Conservation (phyloP, 306 rosid genomes). For the Parietaria judaica region DNA sequence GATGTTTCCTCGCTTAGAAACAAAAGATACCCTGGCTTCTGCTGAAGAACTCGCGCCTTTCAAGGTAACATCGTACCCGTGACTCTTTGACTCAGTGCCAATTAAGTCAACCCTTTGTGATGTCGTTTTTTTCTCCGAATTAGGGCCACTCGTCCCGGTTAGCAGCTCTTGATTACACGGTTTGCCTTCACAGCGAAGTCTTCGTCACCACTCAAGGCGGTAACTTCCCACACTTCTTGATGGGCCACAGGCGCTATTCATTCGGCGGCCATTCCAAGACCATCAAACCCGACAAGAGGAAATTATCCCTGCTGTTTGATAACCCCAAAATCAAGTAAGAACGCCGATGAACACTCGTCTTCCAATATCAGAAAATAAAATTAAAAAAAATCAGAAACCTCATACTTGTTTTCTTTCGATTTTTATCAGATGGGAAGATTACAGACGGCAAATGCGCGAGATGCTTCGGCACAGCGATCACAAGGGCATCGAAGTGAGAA, state of each 20-base stretch:
- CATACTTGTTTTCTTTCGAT: neutral
- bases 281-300: conserved; percentile 88
- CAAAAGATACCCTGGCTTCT: conserved; percentile 70
- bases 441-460: conserved; percentile 56
- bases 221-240: conserved; percentile 95
- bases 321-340: conserved; percentile 64
- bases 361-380: neutral
- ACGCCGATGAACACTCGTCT: neutral
- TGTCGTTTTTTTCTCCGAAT: conserved; percentile 29
- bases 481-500: conserved; percentile 71
- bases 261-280: conserved; percentile 90
- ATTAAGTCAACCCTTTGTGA: conserved; percentile 15
- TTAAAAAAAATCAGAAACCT: neutral
- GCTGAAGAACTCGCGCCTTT: conserved; percentile 80
- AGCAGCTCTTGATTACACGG: conserved; percentile 97
- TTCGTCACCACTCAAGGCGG: conserved; percentile 98
- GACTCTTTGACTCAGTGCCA: neutral
- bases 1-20: conserved; percentile 88
- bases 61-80: conserved; percentile 36
- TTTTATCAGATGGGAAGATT: conserved; percentile 60
- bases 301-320: conserved; percentile 60
- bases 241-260: conserved; percentile 81
- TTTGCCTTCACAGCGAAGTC: conserved; percentile 91
- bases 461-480: conserved; percentile 79
- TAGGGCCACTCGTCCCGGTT: conserved; percentile 92